Percentiles rank a stretch among this genome's conserved stretches.
phyloP scores from a whole-genome alignment of 768 basidiomycete species.

The Boletus edulis region DNA sequence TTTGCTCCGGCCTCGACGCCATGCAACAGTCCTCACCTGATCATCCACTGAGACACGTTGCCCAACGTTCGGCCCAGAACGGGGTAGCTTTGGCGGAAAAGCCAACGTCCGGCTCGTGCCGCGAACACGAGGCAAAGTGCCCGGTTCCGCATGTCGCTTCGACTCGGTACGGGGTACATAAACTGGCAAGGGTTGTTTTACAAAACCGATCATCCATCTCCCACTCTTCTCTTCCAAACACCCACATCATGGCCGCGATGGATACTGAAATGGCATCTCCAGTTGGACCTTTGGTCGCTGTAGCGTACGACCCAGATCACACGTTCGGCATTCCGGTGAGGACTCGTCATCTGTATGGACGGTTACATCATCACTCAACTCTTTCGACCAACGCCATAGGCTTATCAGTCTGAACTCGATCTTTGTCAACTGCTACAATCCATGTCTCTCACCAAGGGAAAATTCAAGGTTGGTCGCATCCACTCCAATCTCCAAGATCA shows the following conservation, averaged over 20 bases:
- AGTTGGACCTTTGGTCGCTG: conserved; percentile 27
- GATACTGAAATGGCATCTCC: conserved; percentile 35
- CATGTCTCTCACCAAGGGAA: conserved; percentile 44
- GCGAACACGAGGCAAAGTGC: conserved; percentile 29
- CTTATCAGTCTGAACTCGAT: conserved; percentile 38
- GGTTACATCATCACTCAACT: not conserved
- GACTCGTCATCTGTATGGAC: not conserved
- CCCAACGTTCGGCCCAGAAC: conserved; percentile 7
- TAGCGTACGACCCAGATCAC: conserved; percentile 17
- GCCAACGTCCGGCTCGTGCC: conserved; percentile 12
- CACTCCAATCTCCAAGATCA: not conserved
- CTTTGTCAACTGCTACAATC: conserved; percentile 52
- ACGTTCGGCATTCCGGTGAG: conserved; percentile 24
- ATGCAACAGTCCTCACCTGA: not conserved
- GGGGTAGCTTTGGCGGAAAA: conserved; percentile 3
- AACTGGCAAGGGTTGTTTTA: conserved; percentile 10
- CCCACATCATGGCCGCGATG: conserved; percentile 21
- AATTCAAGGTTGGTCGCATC: conserved; percentile 29
- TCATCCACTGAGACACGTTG: not conserved
- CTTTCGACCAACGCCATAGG: conserved; percentile 11
- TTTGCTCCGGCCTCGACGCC: not conserved
- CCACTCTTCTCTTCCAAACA: not conserved
- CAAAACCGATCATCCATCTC: conserved; percentile 16
- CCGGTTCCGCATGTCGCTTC: conserved; percentile 26
- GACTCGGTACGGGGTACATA: conserved; percentile 22